These are phyloP conservation scores for Phytopythium helicoides DNA, from an alignment of 352 stramenopile genomes.

Conservation along the genomic window DNA sequence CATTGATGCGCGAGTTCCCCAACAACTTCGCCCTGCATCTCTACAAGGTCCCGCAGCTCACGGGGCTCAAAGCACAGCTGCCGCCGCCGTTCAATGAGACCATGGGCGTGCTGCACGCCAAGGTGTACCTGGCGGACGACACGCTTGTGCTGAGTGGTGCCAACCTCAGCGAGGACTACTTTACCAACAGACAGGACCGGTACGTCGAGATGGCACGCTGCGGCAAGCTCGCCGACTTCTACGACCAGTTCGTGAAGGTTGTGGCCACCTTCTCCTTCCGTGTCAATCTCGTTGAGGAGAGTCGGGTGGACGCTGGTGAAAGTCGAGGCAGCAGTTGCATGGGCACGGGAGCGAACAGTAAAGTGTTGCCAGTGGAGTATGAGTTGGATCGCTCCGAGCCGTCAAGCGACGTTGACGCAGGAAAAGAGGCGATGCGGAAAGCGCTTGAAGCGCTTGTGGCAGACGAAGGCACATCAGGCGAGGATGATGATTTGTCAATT, in stretches of 20 bases:
- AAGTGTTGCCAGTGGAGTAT: constrained; percentile 15
- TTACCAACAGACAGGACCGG: constrained; percentile 78
- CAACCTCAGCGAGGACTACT: constrained; percentile 85
- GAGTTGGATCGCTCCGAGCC: constrained; percentile 15
- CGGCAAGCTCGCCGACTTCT: constrained; percentile 50
- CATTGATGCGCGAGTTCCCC: constrained; percentile 45
- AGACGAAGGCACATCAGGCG: neutral
- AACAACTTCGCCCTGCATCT: constrained; percentile 52
- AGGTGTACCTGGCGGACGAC: constrained; percentile 79
- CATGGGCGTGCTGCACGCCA: constrained; percentile 76
- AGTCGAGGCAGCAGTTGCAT: neutral
- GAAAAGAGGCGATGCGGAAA: constrained; percentile 33
- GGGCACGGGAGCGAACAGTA: neutral
- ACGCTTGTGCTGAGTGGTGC: constrained; percentile 77
- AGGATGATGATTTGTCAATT: constrained; percentile 9
- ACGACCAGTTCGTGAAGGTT: constrained; percentile 66
- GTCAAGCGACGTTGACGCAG: constrained; percentile 35
- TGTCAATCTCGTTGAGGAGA: constrained; percentile 22
- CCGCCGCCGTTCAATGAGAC: constrained; percentile 79
- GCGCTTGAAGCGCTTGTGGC: constrained; percentile 43
- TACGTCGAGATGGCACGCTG: constrained; percentile 69
- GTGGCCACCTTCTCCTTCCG: constrained; percentile 44
- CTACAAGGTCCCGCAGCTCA: constrained; percentile 74
- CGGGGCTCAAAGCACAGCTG: constrained; percentile 49
- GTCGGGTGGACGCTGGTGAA: constrained; percentile 4